Conservation (phyloP, 2,329 filamentous ascomycete species). For the Sclerotinia borealis region DNA sequence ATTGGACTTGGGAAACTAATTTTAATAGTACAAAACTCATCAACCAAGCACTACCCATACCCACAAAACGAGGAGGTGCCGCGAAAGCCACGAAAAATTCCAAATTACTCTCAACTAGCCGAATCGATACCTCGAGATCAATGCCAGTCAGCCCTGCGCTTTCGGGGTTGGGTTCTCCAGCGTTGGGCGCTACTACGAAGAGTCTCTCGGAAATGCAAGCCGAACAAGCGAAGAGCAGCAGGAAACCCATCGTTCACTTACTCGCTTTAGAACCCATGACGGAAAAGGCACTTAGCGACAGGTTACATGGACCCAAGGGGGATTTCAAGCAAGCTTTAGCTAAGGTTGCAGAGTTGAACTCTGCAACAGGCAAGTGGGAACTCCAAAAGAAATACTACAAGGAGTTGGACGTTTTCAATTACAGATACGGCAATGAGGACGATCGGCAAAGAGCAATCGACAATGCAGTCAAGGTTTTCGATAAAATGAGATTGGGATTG, state of each 20-base stretch:
- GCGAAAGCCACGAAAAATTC: conserved; percentile 23
- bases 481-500: conserved; percentile 50
- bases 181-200: conserved; percentile 44
- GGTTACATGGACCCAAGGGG: conserved; percentile 42
- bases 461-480: conserved; percentile 53
- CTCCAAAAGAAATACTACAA: conserved; percentile 54
- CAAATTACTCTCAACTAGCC: conserved; percentile 25
- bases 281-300: conserved; percentile 45
- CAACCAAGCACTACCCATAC: conserved; percentile 28
- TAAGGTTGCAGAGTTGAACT: conserved; percentile 51
- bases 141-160: conserved; percentile 51
- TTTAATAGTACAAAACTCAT: conserved; percentile 36
- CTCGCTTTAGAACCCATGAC: conserved; percentile 49
- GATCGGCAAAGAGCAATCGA: conserved; percentile 56
- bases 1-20: conserved; percentile 28
- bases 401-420: conserved; percentile 59
- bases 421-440: conserved; percentile 47
- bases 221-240: conserved; percentile 48
- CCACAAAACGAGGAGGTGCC: conserved; percentile 21
- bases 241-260: conserved; percentile 52
- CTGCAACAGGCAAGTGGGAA: conserved; percentile 44
- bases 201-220: conserved; percentile 46
- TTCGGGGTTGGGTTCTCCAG: conserved; percentile 49
- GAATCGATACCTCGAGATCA: conserved; percentile 31
- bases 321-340: conserved; percentile 50